Evolutionary conservation across 305 asterid genomes (phyloP).

Genomic region (Fraxinus sp.): DNA sequence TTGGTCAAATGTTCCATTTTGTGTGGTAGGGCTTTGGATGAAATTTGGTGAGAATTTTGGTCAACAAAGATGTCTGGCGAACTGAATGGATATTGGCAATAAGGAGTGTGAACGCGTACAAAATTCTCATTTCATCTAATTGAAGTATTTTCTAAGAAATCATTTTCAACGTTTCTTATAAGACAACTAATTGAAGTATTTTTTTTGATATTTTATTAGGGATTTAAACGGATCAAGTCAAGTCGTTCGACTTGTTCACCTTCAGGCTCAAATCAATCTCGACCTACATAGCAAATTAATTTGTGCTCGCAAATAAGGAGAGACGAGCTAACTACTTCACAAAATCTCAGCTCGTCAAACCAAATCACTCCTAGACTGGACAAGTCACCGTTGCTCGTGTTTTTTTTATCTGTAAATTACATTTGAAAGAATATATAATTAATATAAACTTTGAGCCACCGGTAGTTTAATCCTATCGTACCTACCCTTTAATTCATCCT

Average conservation of each 20-base stretch:
- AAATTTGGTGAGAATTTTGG: constrained; percentile 18
- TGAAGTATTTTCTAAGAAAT: neutral
- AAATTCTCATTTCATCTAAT: no score
- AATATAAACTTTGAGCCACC: neutral
- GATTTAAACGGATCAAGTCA: neutral
- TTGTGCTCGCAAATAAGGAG: no score
- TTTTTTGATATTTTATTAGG: no score
- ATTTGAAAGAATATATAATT: no score
- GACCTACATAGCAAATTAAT: no score
- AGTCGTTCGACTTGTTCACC: no score
- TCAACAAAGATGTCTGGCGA: constrained; percentile 31
- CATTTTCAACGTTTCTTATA: neutral
- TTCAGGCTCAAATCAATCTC: neutral
- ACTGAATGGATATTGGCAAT: neutral
- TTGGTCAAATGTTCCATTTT: constrained; percentile 1
- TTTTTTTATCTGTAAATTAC: neutral
- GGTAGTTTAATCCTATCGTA: neutral
- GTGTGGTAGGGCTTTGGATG: neutral
- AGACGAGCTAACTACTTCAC: neutral
- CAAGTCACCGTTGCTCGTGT: neutral
- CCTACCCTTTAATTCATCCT: no score
- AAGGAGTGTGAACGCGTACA: no score
- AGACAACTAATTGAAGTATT: neutral
- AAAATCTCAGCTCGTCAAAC: neutral
- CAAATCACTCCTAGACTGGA: neutral